Evolutionary conservation across 805 yeast genomes (phyloP).

Genomic region (Millerozyma acaciae): DNA sequence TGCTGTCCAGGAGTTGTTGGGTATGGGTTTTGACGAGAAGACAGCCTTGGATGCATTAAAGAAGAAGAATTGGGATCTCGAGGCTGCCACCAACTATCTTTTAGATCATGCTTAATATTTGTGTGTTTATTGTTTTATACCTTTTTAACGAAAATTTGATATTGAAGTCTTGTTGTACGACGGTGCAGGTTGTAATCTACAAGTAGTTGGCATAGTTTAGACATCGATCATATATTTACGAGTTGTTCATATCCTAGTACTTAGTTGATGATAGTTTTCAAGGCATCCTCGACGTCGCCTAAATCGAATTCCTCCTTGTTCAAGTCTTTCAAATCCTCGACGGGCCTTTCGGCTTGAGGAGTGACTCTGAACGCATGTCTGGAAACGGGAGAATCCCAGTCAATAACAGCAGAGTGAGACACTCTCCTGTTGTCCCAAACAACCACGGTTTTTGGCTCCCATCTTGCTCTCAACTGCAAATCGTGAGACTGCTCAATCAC

Average conservation of each 20-base stretch:
- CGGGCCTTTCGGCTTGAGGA: conserved; percentile 70
- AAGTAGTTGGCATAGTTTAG: no score
- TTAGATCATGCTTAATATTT: conserved; percentile 70
- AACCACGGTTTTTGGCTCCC: conserved; percentile 69
- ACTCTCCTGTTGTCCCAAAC: conserved; percentile 78
- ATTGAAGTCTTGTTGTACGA: no score
- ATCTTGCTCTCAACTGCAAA: conserved; percentile 63
- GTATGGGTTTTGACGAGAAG: conserved; percentile 80
- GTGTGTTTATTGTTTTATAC: no score
- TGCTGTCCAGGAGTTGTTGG: conserved; percentile 73
- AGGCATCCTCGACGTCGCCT: conserved; percentile 30
- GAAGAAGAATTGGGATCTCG: conserved; percentile 68
- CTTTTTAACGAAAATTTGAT: no score
- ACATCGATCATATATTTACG: no score
- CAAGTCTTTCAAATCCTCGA: conserved; percentile 36
- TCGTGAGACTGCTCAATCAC: conserved; percentile 54
- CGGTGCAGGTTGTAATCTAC: no score
- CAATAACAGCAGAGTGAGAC: conserved; percentile 65
- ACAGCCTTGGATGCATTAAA: conserved; percentile 68
- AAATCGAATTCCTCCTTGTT: conserved; percentile 32
- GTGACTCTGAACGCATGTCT: conserved; percentile 76
- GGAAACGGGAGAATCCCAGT: conserved; percentile 63
- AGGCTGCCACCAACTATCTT: conserved; percentile 81
- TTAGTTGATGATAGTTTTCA: conserved; percentile 18
- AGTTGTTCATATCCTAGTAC: no score